Conservation (phyloP, 2,329 filamentous ascomycete species). For the Didymosphaeria variabile region DNA sequence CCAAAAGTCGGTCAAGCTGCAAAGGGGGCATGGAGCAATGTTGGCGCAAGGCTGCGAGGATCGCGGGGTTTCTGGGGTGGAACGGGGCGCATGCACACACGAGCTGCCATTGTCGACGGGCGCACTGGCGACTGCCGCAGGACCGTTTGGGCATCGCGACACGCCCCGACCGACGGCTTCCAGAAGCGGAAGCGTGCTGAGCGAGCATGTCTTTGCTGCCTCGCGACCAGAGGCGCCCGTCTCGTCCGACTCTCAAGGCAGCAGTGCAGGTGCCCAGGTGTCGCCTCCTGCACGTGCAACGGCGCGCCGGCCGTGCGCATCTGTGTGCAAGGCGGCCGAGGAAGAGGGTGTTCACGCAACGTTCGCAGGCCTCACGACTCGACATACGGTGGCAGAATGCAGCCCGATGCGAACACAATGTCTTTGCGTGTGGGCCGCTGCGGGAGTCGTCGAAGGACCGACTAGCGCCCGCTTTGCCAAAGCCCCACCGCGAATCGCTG, state of each 20-base stretch:
- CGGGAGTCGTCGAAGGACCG: constrained; percentile 19
- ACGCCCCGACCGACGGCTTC: background rate
- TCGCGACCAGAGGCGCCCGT: constrained; percentile 6
- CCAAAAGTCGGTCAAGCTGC: constrained; percentile 11
- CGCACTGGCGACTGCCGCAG: too few species aligned
- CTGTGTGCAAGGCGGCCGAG: constrained; percentile 1
- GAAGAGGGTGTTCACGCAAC: constrained; percentile 17
- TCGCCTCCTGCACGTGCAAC: background rate
- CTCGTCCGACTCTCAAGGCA: constrained; percentile 27
- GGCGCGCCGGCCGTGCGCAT: background rate
- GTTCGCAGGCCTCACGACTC: constrained; percentile 6
- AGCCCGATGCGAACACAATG: constrained; percentile 27
- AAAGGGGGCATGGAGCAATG: constrained; percentile 4
- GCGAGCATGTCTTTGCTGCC: constrained; percentile 11
- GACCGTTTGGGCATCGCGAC: background rate
- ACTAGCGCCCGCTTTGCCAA: constrained; percentile 27
- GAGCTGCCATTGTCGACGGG: constrained; percentile 1
- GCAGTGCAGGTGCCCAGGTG: too few species aligned
- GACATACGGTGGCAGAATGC: constrained; percentile 7
- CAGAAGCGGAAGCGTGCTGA: background rate
- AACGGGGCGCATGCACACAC: constrained; percentile 11
- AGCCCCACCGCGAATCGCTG: constrained; percentile 32
- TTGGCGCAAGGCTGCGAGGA: constrained; percentile 19
- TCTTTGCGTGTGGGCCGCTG: constrained; percentile 16
- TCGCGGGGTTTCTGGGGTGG: constrained; percentile 17